Base-by-base conservation (phyloP, 1,284 basidiomycete species). In the Omphalotus olearius region DNA sequence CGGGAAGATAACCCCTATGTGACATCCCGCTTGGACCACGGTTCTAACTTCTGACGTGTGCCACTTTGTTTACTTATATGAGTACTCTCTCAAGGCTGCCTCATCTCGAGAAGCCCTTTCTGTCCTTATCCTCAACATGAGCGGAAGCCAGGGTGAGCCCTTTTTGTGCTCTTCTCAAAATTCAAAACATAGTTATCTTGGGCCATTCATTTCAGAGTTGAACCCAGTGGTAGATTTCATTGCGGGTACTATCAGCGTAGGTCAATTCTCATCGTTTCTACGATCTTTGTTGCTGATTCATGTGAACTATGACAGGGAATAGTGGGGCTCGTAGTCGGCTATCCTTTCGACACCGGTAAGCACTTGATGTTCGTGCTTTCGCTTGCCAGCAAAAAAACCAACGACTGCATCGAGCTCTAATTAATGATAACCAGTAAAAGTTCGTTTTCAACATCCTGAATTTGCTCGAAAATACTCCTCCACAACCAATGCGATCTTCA, bases 291-390 rank as follows among this genome's bases (percentile, higher is more conserved):
- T 45, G 14, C 43, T 36, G 36, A 23, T 6, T 49, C n/a, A 37
- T 16, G 40, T 42, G 30, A 23, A 23, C 5, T 5, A 23, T 23
- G 23, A 23, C 53, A 72, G 85, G 85, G 85, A 13, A 78, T 84
- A 55, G 75, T 78, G 2, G 77, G 82, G 26, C 69, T 89, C 10
- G 66, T 77, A 28, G 81, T 87, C 16, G 85, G 85, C 16, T 84
- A 83, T 62, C 87, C 87, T 0, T 83, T 89, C 50, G 87, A 89
- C 63, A 89, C 87, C 49, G 80, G 86, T 83, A 58, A 55, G 71
- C 63, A 48, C 9, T 20, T 14, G 16, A 1, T 25, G 17, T 20
- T n/a, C 28, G 30, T 38, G 43, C 23, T 35, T 16, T 26, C 30
- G 13, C 4, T 10, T 33, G 13, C 13, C 13, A 33, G 23, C 23